Percentiles rank a stretch among this genome's conserved stretches.
phyloP scores from a whole-genome alignment of 1,139 yeast genomes.

The Debaryomycetaceae sp. region DNA sequence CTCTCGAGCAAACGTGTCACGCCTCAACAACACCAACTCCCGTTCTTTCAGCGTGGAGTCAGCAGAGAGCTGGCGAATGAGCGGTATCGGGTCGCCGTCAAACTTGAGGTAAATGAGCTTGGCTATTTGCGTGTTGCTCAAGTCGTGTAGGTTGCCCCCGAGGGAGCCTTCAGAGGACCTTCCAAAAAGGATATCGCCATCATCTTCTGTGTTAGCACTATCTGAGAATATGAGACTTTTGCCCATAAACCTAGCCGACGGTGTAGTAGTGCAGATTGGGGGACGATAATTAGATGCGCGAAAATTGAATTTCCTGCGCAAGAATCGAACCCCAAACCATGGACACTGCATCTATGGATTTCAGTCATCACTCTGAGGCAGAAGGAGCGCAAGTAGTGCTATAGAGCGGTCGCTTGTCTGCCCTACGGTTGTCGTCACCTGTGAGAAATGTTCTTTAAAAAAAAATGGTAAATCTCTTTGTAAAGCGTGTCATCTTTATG shows the following conservation, averaged over 20 bases:
- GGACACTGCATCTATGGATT: background rate
- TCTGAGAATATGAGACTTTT: conserved; percentile 3
- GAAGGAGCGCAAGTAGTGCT: background rate
- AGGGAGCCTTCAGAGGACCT: conserved; percentile 9
- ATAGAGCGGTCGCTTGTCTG: no score
- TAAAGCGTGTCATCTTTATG: conserved; percentile 98
- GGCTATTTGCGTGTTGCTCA: conserved; percentile 30
- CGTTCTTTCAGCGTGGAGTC: conserved; percentile 49
- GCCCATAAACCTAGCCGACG: conserved; percentile 1
- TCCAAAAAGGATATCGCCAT: conserved; percentile 4
- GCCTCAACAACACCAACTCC: conserved; percentile 38
- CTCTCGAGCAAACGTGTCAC: conserved; percentile 40
- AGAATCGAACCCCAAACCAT: conserved; percentile 5
- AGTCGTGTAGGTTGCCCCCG: conserved; percentile 19
- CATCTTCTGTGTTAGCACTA: conserved; percentile 1
- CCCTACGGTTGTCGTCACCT: no score
- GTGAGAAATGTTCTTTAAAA: conserved; percentile 19
- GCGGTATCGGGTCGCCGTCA: conserved; percentile 33
- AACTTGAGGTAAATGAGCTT: conserved; percentile 27
- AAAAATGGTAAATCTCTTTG: conserved; percentile 89
- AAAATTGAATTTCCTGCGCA: background rate
- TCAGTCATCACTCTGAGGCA: background rate
- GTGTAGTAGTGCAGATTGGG: background rate
- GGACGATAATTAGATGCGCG: background rate
- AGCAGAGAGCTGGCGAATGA: conserved; percentile 44